Evolutionary conservation across 768 basidiomycete species (phyloP), one percentile per base, ranked within the genome.

Genomic region (Russula sp.): DNA sequence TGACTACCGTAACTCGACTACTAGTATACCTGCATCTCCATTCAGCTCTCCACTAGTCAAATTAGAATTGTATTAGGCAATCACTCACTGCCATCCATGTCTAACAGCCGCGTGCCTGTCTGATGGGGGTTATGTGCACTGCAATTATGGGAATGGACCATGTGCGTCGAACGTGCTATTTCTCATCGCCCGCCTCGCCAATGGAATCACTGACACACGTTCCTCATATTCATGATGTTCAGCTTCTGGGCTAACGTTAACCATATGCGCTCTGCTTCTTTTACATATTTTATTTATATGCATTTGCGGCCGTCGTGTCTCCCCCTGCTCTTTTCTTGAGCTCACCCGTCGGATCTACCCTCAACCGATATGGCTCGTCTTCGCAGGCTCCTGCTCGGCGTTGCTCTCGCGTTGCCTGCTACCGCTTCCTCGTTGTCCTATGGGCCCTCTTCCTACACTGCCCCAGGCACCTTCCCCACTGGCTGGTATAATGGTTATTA

Each of bases 391-490:
- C 11, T 59, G 22, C 50, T 58, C 16, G 56, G 38, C n/a, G 63
- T 59, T 6, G 62, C 41, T 8, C 39, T 52, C 22, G 64, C 64
- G 6, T 29, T 36, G 8, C 58, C 34, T 6, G 47, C 46, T 18
- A 34, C 36, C 43, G 63, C 34, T 55, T 56, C 48, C 49, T 61
- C 14, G 35, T 60, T 45, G 36, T 46, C 56, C 20, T 64, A 72
- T 45, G 72, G 71, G 11, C 74, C 74, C n/a, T 78, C 81, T 5
- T 79, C 78, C 3, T 86, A 80, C 67, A 81, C 85, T 3, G 85
- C 73, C 6, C 79, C 84, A 5, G 86, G 85, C 34, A 68, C 73
- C 3, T 88, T 88, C 70, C 87, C 88, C 1, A 86, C 86, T 80
- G 84, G 6, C 20, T 73, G 79, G 42, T 90, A 83, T 71, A 69